Evolutionary conservation across 129 eudicot genomes (phyloP), one percentile per base, ranked within the genome.

Genomic region (Flaveria brownii): DNA sequence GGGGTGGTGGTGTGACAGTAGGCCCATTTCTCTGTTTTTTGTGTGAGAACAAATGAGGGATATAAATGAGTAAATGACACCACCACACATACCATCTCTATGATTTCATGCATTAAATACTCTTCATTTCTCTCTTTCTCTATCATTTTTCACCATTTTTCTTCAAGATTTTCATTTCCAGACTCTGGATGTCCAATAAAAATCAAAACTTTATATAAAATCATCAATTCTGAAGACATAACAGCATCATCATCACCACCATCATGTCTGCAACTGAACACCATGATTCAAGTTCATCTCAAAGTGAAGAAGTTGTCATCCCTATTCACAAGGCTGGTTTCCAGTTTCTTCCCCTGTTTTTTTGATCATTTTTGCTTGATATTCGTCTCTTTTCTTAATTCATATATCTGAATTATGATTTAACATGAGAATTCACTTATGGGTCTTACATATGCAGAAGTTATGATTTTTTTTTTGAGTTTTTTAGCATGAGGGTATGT

Each of bases 261-360:
- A 66, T 56, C 71, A 73, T 74, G 75, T 43, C 60, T 66, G 54
- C 74, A 66, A 59, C 14, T 54, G 51, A 73, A 22, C 69, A 30
- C 23, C 78, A 64, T 65, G 75, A 67, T 74, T 74, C 84, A 80
- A 73, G 74, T 52, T 80, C 74, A 42, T 42, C 79, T 6, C 74
- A 73, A 52, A 80, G 75, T 54, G 64, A 68, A 55, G 70, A 80
- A 74, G 84, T 74, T 73, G 79, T 16, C 75, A 56, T 74, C 74
- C 80, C 79, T 23, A 66, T 80, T 80, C 75, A 74, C 63, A 80
- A 80, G 84, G 84, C 79, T 80, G 54, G 84, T 80, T 65, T 65
- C 56, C 78, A 72, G 28, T 52, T 63, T 41, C 73, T 25, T 72
- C 39, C 55, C 71, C 54, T 78, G 18, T 78, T 72, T 45, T 51